A percentile compares a stretch with the other conserved stretches of the same genome.
Conservation (phyloP, 2,329 filamentous ascomycete species). For the Sporothrix protearum region DNA sequence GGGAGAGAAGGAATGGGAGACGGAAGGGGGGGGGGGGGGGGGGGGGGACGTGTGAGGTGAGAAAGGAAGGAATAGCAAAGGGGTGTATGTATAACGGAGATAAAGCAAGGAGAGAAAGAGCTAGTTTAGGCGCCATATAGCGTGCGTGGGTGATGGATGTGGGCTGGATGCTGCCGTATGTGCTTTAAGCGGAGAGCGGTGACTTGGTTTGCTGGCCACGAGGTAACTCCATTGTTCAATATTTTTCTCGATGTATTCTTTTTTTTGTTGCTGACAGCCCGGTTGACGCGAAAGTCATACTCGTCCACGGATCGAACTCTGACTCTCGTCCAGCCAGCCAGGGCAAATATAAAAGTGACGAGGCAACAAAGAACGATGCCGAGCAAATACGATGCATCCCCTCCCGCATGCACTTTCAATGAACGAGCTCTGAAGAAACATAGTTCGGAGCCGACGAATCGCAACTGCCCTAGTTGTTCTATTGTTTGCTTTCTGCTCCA, state of each 20-base stretch:
- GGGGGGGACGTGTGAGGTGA: neutral
- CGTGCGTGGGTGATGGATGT: neutral
- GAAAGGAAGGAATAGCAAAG: no score
- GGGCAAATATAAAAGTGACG: neutral
- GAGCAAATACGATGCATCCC: neutral
- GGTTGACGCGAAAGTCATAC: neutral
- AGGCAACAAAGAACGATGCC: neutral
- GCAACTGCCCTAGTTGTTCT: neutral
- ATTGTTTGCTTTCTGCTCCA: neutral
- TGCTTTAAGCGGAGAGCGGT: neutral
- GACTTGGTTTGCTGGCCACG: neutral
- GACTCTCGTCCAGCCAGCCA: neutral
- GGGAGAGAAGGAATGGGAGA: neutral
- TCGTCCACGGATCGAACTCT: neutral
- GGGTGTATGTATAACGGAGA: neutral
- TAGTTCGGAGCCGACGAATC: neutral
- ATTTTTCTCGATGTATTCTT: neutral
- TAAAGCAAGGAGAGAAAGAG: neutral
- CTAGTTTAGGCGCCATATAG: neutral
- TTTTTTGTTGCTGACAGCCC: neutral
- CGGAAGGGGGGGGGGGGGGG: neutral
- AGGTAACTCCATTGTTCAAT: neutral
- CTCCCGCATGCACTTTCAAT: neutral
- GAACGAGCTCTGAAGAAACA: neutral
- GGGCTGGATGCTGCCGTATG: no score